Evolutionary conservation across 2,329 filamentous ascomycete species (phyloP), one percentile per base, ranked within the genome.

Genomic region (Ampelomyces quisqualis): DNA sequence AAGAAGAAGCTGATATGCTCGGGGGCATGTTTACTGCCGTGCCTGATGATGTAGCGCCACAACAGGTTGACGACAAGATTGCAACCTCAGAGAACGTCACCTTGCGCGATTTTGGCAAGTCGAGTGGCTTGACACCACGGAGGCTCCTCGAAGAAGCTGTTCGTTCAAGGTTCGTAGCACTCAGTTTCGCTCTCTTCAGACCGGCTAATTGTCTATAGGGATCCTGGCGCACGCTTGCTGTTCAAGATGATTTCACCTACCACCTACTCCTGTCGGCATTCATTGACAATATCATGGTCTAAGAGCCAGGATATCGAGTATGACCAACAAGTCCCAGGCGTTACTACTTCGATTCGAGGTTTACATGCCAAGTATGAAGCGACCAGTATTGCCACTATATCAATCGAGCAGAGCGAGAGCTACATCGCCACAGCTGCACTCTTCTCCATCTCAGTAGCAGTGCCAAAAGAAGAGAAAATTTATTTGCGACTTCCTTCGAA

Each of bases 91-190:
- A 72, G 5, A 81, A 77, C 41, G 68, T 89, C 3, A 77, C 73
- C 1, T 77, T 95, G 34, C 77, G 87, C 29, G 86, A 96, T 57
- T 96, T 97, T 74, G 90, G 88, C 1, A 89, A 88, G 65, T 84
- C 82, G 74, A 79, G 80, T 10, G 90, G 91, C 6, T 70, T 95
- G 20, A 86, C 74, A 54, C 90, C 91, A 11, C 80, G 82, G 47
- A 79, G 86, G 51, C 77, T 88, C 19, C 71, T 97, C 9, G 90
- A 96, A 65, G 90, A 96, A 65, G 81, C 88, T n/a, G 94, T 90
- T 64, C 84, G 86, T 55, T 81, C 89, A 49, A 85, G 85, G 85
- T 86, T 67, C 53, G 65, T 58, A n/a, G n/a, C 7, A 26, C 7
- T 15, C 21, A 8, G 3, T 5, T 1, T 29, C 8, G 9, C 13